Base-by-base conservation (phyloP, 1,139 yeast genomes). In the Yamadazyma conglobata region DNA sequence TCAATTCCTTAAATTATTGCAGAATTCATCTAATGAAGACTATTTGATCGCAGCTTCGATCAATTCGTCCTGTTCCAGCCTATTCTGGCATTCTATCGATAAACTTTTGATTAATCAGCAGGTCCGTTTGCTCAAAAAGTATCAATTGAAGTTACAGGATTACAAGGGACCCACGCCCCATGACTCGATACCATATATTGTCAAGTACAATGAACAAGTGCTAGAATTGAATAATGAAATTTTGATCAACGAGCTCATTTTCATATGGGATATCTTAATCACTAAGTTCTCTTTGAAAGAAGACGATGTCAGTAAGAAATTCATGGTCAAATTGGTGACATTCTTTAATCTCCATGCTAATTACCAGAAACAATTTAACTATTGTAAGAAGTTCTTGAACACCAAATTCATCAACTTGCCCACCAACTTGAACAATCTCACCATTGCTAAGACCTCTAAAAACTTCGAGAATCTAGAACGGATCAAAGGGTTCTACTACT, bases 401-500 rank as follows among this genome's bases (percentile, higher is more conserved):
- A 22, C 26, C 19, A 26, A 38, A 21, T 22, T 32, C 12, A 19
- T 32, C 9, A 8, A n/a, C 4, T 25, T 19, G 10, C 37, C 32
- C 19, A 26, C 42, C 4, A 42, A 40, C 20, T 29, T 42, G 25
- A 35, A 33, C 21, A 42, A 44, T 15, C 30, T 43, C 10, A 30
- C 31, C 3, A 28, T 42, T 15, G 37, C 41, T 26, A 14, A 22
- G 11, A 42, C 40, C 17, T 38, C 41, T 9, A 42, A 44, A 19
- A 40, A 42, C 22, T 43, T 24, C 27, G 21, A 31, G 10, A 27
- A 37, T 22, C 39, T 36, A 21, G 47, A 44, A 30, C 30, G 20
- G 13, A 24, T 58, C 33, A 61, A 59, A 40, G 55, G 52, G 27
- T 58, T 52, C 29, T 45, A 56, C 24, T 63, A 64, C 63, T 45